Evolutionary conservation across 192 early-diverging fungal species (phyloP).

Genomic region (Chytriomyces sp.): DNA sequence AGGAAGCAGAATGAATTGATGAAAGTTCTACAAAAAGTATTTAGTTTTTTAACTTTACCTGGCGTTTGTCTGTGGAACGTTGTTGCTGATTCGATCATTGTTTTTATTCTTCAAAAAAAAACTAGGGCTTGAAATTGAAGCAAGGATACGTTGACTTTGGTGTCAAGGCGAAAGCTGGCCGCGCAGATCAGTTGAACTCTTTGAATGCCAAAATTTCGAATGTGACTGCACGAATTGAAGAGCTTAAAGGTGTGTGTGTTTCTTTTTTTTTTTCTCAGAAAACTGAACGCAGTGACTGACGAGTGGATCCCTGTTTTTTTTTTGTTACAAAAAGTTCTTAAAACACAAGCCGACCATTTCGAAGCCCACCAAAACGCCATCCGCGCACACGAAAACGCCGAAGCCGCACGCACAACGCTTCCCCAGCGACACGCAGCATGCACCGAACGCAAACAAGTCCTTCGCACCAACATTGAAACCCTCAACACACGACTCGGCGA

Average conservation of each 20-base stretch:
- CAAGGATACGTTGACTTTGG: constrained; percentile 35
- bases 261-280: neutral
- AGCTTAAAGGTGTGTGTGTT: constrained; percentile 42
- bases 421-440: constrained; percentile 15
- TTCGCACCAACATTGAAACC: constrained; percentile 30
- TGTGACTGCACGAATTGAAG: constrained; percentile 37
- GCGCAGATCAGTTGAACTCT: constrained; percentile 22
- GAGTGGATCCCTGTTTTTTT: neutral
- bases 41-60: too few relatives aligned
- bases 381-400: constrained; percentile 10
- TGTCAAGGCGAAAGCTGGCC: constrained; percentile 8
- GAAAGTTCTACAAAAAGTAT: constrained; percentile 16
- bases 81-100: too few relatives aligned
- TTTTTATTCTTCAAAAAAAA: too few relatives aligned
- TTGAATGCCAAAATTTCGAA: constrained; percentile 50
- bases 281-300: neutral
- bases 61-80: too few relatives aligned
- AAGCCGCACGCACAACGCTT: neutral
- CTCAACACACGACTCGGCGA: constrained; percentile 35
- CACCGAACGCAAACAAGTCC: neutral
- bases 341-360: constrained; percentile 38
- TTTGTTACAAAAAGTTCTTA: constrained; percentile 30
- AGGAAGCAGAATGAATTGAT: constrained; percentile 30
- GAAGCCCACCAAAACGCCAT: constrained; percentile 30
- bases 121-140: constrained; percentile 44